Evolutionary conservation across 2,329 filamentous ascomycete species (phyloP).

Genomic region (Ascomycota sp.): DNA sequence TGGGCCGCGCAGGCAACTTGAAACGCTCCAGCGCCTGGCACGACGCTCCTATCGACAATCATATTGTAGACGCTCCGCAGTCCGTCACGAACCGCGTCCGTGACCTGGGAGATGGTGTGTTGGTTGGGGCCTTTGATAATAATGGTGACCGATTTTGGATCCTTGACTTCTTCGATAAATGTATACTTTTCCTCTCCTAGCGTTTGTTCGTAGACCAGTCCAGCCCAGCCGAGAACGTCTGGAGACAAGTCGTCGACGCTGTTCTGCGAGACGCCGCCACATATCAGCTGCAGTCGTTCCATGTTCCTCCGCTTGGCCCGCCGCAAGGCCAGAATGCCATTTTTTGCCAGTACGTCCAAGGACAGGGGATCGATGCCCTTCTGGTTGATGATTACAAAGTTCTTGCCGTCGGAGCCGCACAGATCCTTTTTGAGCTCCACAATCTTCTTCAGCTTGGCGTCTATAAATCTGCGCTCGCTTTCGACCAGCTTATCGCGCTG

Average conservation of each 20-base stretch:
- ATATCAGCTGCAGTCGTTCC: slow-evolving; percentile 91
- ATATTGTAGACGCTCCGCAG: slow-evolving; percentile 96
- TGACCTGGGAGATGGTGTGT: slow-evolving; percentile 93
- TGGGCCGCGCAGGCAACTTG: slow-evolving; percentile 83
- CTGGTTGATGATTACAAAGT: slow-evolving; percentile 96
- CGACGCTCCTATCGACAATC: slow-evolving; percentile 93
- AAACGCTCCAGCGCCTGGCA: slow-evolving; percentile 87
- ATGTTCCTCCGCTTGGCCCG: slow-evolving; percentile 97
- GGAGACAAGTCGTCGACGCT: slow-evolving; percentile 83
- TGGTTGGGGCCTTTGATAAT: slow-evolving; percentile 95
- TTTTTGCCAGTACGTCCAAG: slow-evolving; percentile 90
- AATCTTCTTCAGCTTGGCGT: slow-evolving; percentile 92
- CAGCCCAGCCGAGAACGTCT: slow-evolving; percentile 85
- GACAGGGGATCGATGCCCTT: slow-evolving; percentile 97
- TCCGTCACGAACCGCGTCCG: slow-evolving; percentile 87
- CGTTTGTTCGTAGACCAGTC: slow-evolving; percentile 90
- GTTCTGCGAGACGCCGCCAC: slow-evolving; percentile 82
- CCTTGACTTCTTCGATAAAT: slow-evolving; percentile 95
- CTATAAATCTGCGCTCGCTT: slow-evolving; percentile 87
- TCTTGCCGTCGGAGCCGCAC: slow-evolving; percentile 79
- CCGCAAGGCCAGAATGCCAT: slow-evolving; percentile 84
- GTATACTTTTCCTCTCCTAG: slow-evolving; percentile 98
- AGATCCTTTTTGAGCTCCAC: slow-evolving; percentile 96
- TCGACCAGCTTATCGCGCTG: slow-evolving; percentile 96
- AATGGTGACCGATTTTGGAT: slow-evolving; percentile 91